Percentiles rank a stretch among this genome's conserved stretches.
phyloP scores from a whole-genome alignment of 2,329 filamentous ascomycete genomes.

The Endocalyx cinctus region DNA sequence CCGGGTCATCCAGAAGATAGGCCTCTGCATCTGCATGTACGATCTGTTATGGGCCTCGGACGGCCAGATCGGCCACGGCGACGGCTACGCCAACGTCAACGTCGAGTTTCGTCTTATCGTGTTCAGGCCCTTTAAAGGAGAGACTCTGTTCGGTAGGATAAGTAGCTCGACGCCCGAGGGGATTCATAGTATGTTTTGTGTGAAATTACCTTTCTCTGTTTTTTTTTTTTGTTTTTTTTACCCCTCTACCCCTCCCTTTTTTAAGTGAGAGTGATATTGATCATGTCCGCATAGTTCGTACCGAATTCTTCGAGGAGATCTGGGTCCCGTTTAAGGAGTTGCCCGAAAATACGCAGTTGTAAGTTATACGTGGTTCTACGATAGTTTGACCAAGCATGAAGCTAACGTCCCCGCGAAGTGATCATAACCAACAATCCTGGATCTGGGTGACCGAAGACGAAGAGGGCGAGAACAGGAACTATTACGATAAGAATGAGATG shows the following conservation, averaged over 20 bases:
- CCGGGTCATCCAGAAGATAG: conserved; percentile 85
- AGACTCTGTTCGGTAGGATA: conserved; percentile 84
- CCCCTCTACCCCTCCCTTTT: neutral
- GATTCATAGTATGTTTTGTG: conserved; percentile 64
- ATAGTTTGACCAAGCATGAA: no score
- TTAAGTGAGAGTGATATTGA: neutral
- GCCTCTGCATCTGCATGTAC: conserved; percentile 89
- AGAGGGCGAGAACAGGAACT: no score
- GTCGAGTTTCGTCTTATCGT: conserved; percentile 92
- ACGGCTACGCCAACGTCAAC: conserved; percentile 90
- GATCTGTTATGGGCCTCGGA: conserved; percentile 87
- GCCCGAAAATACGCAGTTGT: conserved; percentile 74
- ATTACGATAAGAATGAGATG: conserved; percentile 85
- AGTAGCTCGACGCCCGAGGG: conserved; percentile 66
- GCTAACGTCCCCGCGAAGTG: conserved; percentile 42
- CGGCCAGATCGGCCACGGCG: conserved; percentile 88
- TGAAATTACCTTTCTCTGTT: no score
- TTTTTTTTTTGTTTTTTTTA: no score
- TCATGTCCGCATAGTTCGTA: conserved; percentile 52
- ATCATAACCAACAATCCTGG: conserved; percentile 74
- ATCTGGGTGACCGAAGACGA: conserved; percentile 74
- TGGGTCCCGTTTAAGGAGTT: conserved; percentile 71
- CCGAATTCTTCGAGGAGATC: conserved; percentile 94
- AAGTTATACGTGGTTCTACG: conserved; percentile 36
- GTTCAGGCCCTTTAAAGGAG: conserved; percentile 92